Conservation (phyloP, 2,329 filamentous ascomycete species). For the Dactylonectria macrodidyma region DNA sequence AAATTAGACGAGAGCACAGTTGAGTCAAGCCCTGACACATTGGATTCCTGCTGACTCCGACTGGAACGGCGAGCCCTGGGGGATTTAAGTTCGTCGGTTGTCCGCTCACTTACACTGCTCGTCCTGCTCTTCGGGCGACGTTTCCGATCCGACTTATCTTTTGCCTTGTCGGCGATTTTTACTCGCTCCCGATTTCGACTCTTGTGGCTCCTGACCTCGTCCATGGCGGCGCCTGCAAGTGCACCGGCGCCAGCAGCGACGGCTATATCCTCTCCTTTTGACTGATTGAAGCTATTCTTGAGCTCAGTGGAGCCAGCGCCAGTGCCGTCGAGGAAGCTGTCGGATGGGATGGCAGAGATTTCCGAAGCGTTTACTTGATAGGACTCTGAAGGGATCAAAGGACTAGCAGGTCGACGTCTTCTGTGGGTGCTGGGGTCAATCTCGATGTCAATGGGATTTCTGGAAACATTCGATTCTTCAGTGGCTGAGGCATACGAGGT, state of each 20-base stretch:
- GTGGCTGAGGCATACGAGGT: slow-evolving; percentile 84
- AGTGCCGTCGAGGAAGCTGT: slow-evolving; percentile 74
- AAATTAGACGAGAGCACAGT: slow-evolving; percentile 69
- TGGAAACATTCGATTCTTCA: slow-evolving; percentile 83
- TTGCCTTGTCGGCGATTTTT: slow-evolving; percentile 58
- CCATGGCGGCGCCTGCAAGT: slow-evolving; percentile 57
- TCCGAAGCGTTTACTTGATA: slow-evolving; percentile 83
- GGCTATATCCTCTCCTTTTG: slow-evolving; percentile 56
- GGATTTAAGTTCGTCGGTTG: slow-evolving; percentile 62
- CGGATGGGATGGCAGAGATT: slow-evolving; percentile 81
- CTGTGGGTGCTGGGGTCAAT: slow-evolving; percentile 74
- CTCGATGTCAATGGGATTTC: slow-evolving; percentile 90
- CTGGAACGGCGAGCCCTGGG: slow-evolving; percentile 64
- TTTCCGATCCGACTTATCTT: slow-evolving; percentile 67
- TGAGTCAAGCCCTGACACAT: slow-evolving; percentile 68
- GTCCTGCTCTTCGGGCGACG: slow-evolving; percentile 63
- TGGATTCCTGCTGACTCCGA: slow-evolving; percentile 66
- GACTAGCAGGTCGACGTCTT: slow-evolving; percentile 77
- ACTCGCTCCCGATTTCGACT: slow-evolving; percentile 61
- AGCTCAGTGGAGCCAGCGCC: slow-evolving; percentile 59
- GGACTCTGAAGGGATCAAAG: slow-evolving; percentile 72
- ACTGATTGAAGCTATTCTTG: slow-evolving; percentile 61
- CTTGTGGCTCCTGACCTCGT: slow-evolving; percentile 62
- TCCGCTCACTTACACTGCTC: slow-evolving; percentile 64
- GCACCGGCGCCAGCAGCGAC: slow-evolving; percentile 54